Conservation (phyloP, 2,329 filamentous ascomycete species). For the Sarocladium brachiariae region DNA sequence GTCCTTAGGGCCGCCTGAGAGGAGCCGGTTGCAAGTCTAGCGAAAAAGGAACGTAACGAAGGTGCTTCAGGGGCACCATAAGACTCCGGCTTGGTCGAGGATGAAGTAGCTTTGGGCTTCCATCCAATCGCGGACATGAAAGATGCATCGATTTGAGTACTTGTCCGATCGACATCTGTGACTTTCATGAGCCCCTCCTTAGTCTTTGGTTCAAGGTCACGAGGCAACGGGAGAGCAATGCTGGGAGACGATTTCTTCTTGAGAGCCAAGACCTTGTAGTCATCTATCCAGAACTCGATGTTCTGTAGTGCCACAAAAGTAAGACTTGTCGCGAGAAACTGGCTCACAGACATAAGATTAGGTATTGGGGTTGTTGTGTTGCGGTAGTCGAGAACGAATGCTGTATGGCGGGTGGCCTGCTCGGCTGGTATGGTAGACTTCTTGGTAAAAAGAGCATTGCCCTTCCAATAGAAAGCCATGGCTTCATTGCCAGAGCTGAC, state of each 20-base stretch:
- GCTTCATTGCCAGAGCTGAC: slow-evolving; percentile 87
- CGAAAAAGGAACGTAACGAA: slow-evolving; percentile 74
- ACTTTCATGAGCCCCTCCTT: slow-evolving; percentile 87
- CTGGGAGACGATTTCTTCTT: slow-evolving; percentile 82
- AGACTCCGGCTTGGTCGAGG: slow-evolving; percentile 37
- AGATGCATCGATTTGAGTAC: slow-evolving; percentile 83
- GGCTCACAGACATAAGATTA: slow-evolving; percentile 75
- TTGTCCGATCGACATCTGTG: slow-evolving; percentile 70
- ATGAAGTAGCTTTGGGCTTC: slow-evolving; percentile 50
- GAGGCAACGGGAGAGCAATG: slow-evolving; percentile 63
- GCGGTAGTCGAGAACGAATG: slow-evolving; percentile 92
- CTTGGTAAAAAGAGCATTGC: slow-evolving; percentile 92
- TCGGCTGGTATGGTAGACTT: slow-evolving; percentile 66
- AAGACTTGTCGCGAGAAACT: slow-evolving; percentile 90
- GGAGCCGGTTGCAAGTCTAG: slow-evolving; percentile 57
- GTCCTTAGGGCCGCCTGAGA: slow-evolving; percentile 43
- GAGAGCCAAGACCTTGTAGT: slow-evolving; percentile 71
- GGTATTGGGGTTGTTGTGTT: slow-evolving; percentile 83
- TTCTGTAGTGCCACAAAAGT: slow-evolving; percentile 87
- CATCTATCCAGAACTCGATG: slow-evolving; percentile 87
- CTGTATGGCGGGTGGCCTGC: slow-evolving; percentile 64
- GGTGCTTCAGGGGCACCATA: slow-evolving; percentile 44
- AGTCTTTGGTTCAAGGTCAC: slow-evolving; percentile 73
- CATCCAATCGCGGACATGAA: slow-evolving; percentile 87
- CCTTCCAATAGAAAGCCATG: slow-evolving; percentile 99